Base-by-base conservation (phyloP, 495 filamentous ascomycete species). In the Penicillium herquei region DNA sequence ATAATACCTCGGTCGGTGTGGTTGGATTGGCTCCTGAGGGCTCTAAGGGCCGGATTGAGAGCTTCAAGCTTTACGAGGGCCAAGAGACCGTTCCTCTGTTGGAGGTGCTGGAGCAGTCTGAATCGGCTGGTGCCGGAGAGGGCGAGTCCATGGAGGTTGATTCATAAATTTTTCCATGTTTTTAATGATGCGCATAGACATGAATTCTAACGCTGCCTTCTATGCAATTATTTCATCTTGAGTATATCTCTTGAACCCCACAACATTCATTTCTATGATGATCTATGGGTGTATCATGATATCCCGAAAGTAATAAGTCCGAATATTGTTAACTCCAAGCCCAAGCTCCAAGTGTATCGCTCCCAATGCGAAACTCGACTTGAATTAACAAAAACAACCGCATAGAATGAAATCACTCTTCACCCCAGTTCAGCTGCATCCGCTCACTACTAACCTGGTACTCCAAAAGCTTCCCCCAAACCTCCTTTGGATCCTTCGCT, bases 51-150 rank as follows among this genome's bases (percentile, higher is more conserved):
- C 82, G 77, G 61, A 71, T 85, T 26, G 88, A 94, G 79, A 85
- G 84, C 69, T 98, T 98, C 75, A 90, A 88, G 81, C 78, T 96
- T 56, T 96, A 88, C 70, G 94, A 98, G 72, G 92, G 91, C 6
- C 84, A 89, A 69, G 88, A 93, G 52, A 87, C 96, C 52, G 81
- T 83, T 63, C 72, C 75, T 53, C 75, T 84, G 69, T 64, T 88
- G 65, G 85, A 87, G 68, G 74, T 79, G 30, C 72, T 86, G 67
- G 88, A 89, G 65, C 90, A 84, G 75, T 77, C 88, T 70, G 87
- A 89, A 66, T 81, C 81, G 62, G 81, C 83, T 52, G 86, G 87
- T 56, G 79, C 75, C 49, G 82, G 80, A 59, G 87, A 71, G 65
- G 84, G 70, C 52, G 86, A 87, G 68, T 74, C 70, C 33, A 92